These are phyloP conservation scores for Penicillium sp. DNA, from an alignment of 2,329 filamentous ascomycete species.

Conservation along the genomic window DNA sequence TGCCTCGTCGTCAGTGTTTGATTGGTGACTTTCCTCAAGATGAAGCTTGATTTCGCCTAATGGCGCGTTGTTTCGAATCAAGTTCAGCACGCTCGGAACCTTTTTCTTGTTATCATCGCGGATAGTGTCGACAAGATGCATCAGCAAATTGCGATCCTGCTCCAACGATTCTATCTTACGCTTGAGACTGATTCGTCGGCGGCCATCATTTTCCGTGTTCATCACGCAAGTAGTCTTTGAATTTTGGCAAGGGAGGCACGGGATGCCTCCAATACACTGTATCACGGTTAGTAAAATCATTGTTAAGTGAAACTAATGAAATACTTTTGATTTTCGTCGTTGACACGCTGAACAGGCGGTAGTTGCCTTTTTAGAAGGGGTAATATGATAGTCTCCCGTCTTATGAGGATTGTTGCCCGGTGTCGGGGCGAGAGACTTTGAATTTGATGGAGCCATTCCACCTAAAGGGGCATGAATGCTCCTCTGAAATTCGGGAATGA, in stretches of 20 bases:
- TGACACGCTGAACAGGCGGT: background rate
- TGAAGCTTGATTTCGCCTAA: background rate
- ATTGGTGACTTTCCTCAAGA: background rate
- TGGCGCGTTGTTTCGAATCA: background rate
- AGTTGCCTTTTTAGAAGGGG: background rate
- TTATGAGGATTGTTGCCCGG: background rate
- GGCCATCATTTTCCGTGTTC: constrained; percentile 9
- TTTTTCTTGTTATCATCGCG: constrained; percentile 8
- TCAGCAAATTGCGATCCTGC: constrained; percentile 12
- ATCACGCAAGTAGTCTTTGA: background rate
- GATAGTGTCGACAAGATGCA: constrained; percentile 12
- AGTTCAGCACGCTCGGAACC: constrained; percentile 4
- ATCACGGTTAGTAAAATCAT: background rate
- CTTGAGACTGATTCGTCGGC: constrained; percentile 8
- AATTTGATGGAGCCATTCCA: background rate
- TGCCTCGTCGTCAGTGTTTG: background rate
- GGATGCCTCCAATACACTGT: background rate
- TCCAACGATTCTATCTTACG: constrained; percentile 14
- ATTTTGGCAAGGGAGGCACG: background rate
- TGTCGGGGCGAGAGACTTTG: background rate
- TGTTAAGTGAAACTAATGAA: background rate
- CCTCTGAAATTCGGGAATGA: background rate
- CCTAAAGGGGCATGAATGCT: background rate
- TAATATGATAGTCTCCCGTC: background rate
- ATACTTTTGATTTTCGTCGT: background rate